Conservation (phyloP, 2,329 filamentous ascomycete species). For the Ambrosiella xylebori region DNA sequence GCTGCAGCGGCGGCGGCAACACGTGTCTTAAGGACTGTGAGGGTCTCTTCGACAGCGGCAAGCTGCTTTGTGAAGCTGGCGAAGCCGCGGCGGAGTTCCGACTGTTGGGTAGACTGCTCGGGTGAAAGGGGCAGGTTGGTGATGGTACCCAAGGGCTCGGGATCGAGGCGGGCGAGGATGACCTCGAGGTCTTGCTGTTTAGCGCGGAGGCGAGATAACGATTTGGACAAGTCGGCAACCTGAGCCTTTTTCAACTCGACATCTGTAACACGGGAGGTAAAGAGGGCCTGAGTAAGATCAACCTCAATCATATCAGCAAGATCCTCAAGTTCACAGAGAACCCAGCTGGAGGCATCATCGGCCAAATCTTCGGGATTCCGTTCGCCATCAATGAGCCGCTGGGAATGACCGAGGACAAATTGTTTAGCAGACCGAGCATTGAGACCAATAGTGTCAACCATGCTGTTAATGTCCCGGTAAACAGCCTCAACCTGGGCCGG, state of each 20-base stretch:
- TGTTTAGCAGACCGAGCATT: slow-evolving; percentile 53
- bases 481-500: slow-evolving; percentile 47
- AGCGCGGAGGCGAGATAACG: slow-evolving; percentile 53
- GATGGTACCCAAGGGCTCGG: slow-evolving; percentile 45
- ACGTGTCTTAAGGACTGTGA: slow-evolving; percentile 63
- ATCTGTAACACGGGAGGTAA: slow-evolving; percentile 50
- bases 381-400: slow-evolving; percentile 29
- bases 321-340: slow-evolving; percentile 56
- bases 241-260: slow-evolving; percentile 51
- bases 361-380: slow-evolving; percentile 47
- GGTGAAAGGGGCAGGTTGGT: slow-evolving; percentile 60
- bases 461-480: slow-evolving; percentile 73
- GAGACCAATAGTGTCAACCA: slow-evolving; percentile 83
- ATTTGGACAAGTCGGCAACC: slow-evolving; percentile 50
- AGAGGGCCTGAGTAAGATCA: slow-evolving; percentile 46
- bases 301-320: slow-evolving; percentile 46
- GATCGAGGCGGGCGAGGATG: slow-evolving; percentile 52
- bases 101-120: slow-evolving; percentile 70
- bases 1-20: slow-evolving; percentile 42
- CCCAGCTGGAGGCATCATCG: slow-evolving; percentile 51
- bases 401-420: slow-evolving; percentile 50
- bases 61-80: slow-evolving; percentile 57
- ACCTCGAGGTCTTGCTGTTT: slow-evolving; percentile 65
- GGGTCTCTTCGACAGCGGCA: slow-evolving; percentile 59
- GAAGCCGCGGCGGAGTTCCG: slow-evolving; percentile 62